These are phyloP conservation scores for Hemileccinum rubropunctum DNA, from an alignment of 768 basidiomycete species.

Conservation along the genomic window DNA sequence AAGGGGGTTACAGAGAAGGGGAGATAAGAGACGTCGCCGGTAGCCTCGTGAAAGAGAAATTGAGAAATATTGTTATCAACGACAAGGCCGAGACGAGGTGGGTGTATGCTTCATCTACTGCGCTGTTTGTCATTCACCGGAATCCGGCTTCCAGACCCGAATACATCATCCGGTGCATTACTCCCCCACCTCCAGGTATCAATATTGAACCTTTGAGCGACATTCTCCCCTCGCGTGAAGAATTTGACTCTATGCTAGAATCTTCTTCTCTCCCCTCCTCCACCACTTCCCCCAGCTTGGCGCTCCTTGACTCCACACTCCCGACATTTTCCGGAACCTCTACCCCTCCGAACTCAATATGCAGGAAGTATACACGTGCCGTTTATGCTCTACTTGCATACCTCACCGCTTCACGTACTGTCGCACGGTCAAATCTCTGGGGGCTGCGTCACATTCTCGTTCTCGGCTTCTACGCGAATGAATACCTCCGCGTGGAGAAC, in stretches of 20 bases:
- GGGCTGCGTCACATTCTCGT: constrained; percentile 67
- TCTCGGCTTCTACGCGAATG: constrained; percentile 59
- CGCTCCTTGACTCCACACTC: constrained; percentile 57
- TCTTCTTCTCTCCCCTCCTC: constrained; percentile 40
- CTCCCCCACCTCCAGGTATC: constrained; percentile 36
- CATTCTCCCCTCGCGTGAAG: constrained; percentile 48
- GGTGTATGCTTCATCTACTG: constrained; percentile 4
- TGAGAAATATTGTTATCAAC: constrained; percentile 44
- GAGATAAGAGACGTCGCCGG: constrained; percentile 27
- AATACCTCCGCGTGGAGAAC: constrained; percentile 53
- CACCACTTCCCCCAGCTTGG: constrained; percentile 52
- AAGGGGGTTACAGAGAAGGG: constrained; percentile 9
- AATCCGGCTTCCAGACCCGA: constrained; percentile 38
- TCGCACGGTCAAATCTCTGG: constrained; percentile 60
- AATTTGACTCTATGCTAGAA: constrained; percentile 47
- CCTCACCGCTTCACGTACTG: constrained; percentile 56
- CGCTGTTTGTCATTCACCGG: background rate
- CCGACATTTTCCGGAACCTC: constrained; percentile 38
- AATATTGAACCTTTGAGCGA: constrained; percentile 42
- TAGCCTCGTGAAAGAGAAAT: constrained; percentile 38
- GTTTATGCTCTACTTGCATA: constrained; percentile 54
- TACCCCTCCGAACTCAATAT: constrained; percentile 4
- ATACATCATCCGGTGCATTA: constrained; percentile 40
- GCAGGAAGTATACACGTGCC: constrained; percentile 55
- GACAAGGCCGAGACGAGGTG: constrained; percentile 31